phyloP scores from a whole-genome alignment of 441 rosid genomes.

The California macrophylla region DNA sequence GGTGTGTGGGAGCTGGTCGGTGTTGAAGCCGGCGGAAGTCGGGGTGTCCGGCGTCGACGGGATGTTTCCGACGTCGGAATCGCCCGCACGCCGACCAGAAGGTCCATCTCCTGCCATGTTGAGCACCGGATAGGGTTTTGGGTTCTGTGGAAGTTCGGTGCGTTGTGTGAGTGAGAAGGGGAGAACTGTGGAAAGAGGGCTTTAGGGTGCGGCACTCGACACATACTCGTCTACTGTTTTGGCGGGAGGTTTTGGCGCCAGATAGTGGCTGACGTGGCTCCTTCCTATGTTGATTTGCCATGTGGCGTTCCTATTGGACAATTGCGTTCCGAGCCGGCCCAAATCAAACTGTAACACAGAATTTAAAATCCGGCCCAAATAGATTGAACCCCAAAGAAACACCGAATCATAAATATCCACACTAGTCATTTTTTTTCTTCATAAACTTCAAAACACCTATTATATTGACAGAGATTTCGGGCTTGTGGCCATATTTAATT shows the following conservation, averaged over 20 bases:
- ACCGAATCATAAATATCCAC: no score
- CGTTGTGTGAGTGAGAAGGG: not conserved
- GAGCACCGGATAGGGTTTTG: not conserved
- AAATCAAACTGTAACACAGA: no score
- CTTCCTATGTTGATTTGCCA: not conserved
- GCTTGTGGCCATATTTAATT: no score
- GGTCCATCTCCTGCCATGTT: not conserved
- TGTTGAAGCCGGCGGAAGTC: conserved; percentile 71
- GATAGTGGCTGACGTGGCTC: conserved; percentile 18
- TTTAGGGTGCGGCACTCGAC: not conserved
- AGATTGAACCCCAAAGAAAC: no score
- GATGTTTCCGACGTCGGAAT: conserved; percentile 27
- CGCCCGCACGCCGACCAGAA: not conserved
- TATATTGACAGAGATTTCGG: no score
- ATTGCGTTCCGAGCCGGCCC: no score
- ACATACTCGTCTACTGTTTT: conserved; percentile 9
- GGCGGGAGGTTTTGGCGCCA: conserved; percentile 66
- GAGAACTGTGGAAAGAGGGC: not conserved
- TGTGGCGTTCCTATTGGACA: no score
- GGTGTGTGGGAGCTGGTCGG: conserved; percentile 77
- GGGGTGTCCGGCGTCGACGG: conserved; percentile 72
- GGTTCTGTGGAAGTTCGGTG: not conserved
- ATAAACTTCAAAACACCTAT: no score
- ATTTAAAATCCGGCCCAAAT: no score
- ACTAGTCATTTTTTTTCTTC: no score